These are phyloP conservation scores for Alternaria ventricosa DNA, from an alignment of 2,329 filamentous ascomycete genomes.

Conservation along the genomic window DNA sequence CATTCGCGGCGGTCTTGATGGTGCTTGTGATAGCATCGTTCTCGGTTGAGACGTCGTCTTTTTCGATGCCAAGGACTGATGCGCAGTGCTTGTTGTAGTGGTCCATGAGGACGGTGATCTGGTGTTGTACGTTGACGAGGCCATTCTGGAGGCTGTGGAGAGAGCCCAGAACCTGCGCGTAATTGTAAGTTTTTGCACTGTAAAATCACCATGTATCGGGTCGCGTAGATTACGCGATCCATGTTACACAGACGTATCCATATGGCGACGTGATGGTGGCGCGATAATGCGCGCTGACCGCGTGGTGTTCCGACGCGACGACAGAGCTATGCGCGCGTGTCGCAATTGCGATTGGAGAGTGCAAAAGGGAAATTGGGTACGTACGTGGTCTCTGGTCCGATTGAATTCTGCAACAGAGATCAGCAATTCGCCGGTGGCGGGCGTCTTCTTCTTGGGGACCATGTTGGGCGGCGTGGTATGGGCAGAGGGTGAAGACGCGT, in stretches of 20 bases:
- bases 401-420: slow-evolving; percentile 78
- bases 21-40: slow-evolving; percentile 45
- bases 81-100: slow-evolving; percentile 91
- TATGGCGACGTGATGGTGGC: slow-evolving; percentile 6
- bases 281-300: slow-evolving; percentile 8
- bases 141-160: slow-evolving; percentile 77
- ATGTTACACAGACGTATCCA: slow-evolving; percentile 3
- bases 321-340: slow-evolving; percentile 22
- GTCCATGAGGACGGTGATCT: slow-evolving; percentile 78
- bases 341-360: slow-evolving; percentile 10
- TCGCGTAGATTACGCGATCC: slow-evolving; percentile 37
- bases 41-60: slow-evolving; percentile 50
- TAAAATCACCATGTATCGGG: slow-evolving; percentile 10
- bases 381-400: slow-evolving; percentile 81
- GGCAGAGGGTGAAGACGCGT: slow-evolving; percentile 10
- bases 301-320: slow-evolving; percentile 14
- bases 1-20: slow-evolving; percentile 27
- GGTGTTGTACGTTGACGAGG: slow-evolving; percentile 49
- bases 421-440: slow-evolving; percentile 45
- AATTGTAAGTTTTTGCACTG: slow-evolving; percentile 1
- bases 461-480: slow-evolving; percentile 24
- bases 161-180: slow-evolving; percentile 72
- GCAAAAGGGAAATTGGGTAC: slow-evolving; percentile 43
- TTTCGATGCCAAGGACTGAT: slow-evolving; percentile 66
- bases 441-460: slow-evolving; percentile 37